Conservation (phyloP, 139 green algal genomes). For the Coelastrella sp. region DNA sequence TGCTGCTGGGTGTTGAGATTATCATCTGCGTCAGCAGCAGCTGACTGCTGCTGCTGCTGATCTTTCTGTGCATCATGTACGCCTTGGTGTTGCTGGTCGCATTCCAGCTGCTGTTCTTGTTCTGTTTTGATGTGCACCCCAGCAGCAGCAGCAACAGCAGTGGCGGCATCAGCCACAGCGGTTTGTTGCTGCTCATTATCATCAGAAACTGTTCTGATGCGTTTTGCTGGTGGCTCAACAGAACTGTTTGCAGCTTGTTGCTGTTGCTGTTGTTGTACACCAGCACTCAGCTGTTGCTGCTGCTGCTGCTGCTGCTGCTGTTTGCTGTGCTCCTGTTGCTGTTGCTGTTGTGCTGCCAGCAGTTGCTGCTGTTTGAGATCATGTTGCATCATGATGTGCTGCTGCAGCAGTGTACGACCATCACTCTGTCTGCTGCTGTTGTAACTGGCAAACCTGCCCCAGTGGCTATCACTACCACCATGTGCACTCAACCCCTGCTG, state of each 20-base stretch:
- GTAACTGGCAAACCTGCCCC: no score
- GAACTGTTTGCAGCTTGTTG: neutral
- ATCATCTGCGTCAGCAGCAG: neutral
- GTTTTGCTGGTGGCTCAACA: neutral
- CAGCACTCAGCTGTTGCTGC: constrained; percentile 24
- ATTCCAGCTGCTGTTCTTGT: neutral
- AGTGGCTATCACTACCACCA: neutral
- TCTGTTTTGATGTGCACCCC: no score
- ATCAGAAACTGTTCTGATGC: neutral
- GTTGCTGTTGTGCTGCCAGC: neutral
- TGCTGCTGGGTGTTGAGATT: neutral
- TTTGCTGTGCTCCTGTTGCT: constrained; percentile 20
- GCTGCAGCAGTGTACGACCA: constrained; percentile 45
- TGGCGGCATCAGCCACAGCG: no score
- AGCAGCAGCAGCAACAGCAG: no score
- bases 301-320: constrained; percentile 45
- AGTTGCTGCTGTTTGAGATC: constrained; percentile 14
- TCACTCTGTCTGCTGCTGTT: neutral
- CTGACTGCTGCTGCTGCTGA: neutral
- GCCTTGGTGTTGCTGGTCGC: neutral
- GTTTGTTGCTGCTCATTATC: neutral
- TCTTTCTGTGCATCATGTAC: neutral
- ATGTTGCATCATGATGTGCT: constrained; percentile 40
- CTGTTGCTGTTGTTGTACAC: neutral
- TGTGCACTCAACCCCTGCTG: neutral